Percentiles rank a stretch among this genome's conserved stretches.
phyloP scores from a whole-genome alignment of 2,329 filamentous ascomycete genomes.

The Lachnellula occidentalis region DNA sequence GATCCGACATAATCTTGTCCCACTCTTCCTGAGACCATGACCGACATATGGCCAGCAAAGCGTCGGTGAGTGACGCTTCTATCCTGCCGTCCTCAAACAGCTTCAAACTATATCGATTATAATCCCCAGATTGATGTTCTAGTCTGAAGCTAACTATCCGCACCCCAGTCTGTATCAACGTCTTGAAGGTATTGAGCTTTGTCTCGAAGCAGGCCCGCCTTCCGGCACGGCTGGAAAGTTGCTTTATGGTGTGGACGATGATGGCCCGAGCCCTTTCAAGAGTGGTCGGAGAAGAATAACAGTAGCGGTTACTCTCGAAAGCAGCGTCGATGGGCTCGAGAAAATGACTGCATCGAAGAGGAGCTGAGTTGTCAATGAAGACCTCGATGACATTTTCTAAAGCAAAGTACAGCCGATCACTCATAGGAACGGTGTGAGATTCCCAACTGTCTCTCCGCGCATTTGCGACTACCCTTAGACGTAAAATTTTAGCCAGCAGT shows the following conservation, averaged over 20 bases:
- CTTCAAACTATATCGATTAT: not conserved
- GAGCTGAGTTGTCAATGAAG: slow-evolving; percentile 3
- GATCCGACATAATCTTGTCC: not conserved
- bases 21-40: not conserved
- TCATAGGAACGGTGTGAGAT: not conserved
- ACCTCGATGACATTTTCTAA: not conserved
- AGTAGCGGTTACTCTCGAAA: not conserved
- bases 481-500: slow-evolving; percentile 5
- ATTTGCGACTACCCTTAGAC: not conserved
- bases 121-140: not conserved
- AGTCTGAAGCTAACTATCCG: not conserved
- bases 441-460: not conserved
- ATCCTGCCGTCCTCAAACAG: not conserved
- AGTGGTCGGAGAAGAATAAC: not conserved
- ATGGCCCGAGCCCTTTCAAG: not conserved
- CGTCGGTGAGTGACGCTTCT: not conserved
- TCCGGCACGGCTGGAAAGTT: slow-evolving; percentile 1
- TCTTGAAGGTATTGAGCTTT: slow-evolving; percentile 9
- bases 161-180: slow-evolving; percentile 7
- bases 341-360: slow-evolving; percentile 1
- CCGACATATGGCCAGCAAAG: not conserved
- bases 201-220: slow-evolving; percentile 4
- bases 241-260: slow-evolving; percentile 1
- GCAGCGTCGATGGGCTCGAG: not conserved
- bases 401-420: not conserved